Base-by-base conservation (phyloP, 441 rosid genomes). In the Corymbia citriodora region DNA sequence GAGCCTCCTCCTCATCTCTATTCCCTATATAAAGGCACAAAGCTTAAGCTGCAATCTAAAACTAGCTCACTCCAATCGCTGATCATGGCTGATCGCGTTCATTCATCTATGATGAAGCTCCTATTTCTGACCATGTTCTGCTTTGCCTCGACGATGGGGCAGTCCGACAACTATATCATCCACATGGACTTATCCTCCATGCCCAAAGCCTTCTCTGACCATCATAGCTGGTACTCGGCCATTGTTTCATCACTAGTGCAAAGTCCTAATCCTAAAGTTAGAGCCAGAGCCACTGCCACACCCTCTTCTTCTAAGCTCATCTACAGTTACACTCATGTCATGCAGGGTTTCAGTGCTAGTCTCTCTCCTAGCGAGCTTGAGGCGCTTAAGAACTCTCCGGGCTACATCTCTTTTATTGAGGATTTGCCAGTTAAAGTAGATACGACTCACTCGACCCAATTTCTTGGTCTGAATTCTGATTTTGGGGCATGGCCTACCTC, bases 121-220 rank as follows among this genome's bases (percentile, higher is more conserved):
- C 79, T 31, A 68, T 31, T 31, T 31, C 45, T 68, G 79, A 68
- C 45, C 79, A 31, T 68, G 45, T 31, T 68, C 45, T 70, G 79
- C 45, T 70, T 70, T 70, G 79, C 79, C 45, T 70, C 13, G 13
- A 70, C 23, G 19, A 70, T 10, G 3, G 79, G 23, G 79, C 79
- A 70, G 21, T 70, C 79, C 79, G 45, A 70, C 79, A 70, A 70
- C 31, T 91, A 93, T 55, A 92, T 93, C 72, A 93, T 93, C 82
- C 95, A 93, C 53, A 94, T 94, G 95, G 96, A 95, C 93, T 91
- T 92, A 88, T 93, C 95, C 74, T 55, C 89, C 31, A 94, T 95
- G 94, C 96, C 96, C 55, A 90, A 91, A 91, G 29, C 86, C 31
- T 94, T 92, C 89, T 21, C 68, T 13, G 89, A 33, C 91, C 93